These are phyloP conservation scores for Hirschfeldia incana DNA, from an alignment of 345 rosid species.

Conservation along the genomic window DNA sequence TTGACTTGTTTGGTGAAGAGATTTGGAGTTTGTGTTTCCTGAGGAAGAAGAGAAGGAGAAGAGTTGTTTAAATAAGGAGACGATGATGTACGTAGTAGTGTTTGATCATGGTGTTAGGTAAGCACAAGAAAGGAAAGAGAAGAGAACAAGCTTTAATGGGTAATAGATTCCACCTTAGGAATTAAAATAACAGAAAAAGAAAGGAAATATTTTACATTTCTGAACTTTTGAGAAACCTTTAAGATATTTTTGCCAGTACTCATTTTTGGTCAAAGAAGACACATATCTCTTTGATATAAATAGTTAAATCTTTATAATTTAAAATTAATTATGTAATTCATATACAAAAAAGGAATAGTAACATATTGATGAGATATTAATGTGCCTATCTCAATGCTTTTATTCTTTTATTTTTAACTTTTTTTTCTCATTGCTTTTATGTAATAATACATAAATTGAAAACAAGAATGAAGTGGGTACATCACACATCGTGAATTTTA, in stretches of 20 bases:
- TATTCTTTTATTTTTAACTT: too few species aligned
- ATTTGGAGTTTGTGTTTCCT: conserved; percentile 2
- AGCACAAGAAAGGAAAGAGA: neutral
- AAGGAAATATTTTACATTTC: too few species aligned
- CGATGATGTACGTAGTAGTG: neutral
- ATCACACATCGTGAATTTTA: too few species aligned
- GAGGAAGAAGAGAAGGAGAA: conserved; percentile 14
- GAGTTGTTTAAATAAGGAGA: conserved; percentile 29
- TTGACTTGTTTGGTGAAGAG: conserved; percentile 1
- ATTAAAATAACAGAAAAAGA: too few species aligned
- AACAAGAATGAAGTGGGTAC: neutral
- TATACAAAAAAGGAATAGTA: neutral
- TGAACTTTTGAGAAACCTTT: neutral
- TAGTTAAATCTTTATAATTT: too few species aligned
- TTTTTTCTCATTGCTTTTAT: neutral
- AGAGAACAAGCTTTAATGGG: neutral
- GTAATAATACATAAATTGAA: neutral
- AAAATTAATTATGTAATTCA: neutral
- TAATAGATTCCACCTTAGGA: too few species aligned
- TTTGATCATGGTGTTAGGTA: conserved; percentile 2
- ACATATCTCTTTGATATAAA: neutral
- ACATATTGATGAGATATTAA: neutral
- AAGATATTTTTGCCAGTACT: neutral
- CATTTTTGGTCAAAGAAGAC: neutral
- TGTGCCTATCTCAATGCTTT: neutral